Evolutionary conservation across 2,329 filamentous ascomycete species (phyloP), one percentile per base, ranked within the genome.

Genomic region (Fusarium sp.): DNA sequence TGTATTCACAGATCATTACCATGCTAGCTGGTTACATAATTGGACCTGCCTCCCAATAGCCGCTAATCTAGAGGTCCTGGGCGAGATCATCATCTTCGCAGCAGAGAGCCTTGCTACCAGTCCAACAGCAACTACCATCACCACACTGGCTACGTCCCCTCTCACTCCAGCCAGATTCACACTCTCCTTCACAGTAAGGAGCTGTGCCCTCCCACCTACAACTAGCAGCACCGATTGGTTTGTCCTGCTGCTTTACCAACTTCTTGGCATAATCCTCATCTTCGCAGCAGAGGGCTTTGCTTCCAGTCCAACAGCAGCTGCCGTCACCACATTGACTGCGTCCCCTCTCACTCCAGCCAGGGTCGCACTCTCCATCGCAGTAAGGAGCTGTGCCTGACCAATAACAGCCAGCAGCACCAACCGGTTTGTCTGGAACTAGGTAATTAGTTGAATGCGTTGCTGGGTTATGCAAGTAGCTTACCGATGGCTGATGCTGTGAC

Each of bases 31-130:
- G 4, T 14, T 4, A 10, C 8, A 20, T 6, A 8, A 10, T 6
- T 15, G 9, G 9, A 24, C 13, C 1, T 33, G 6, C 16, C 14
- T 20, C 13, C 2, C 13, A 3, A 15, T 5, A 36, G 3, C 9
- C 15, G 7, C 14, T 38, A 14, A 39, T 28, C n/a, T 54, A 54
- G 15, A 54, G 50, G 10, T 54, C 50, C 33, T 7, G 24, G 15
- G 0, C 2, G 2, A 4, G 11, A 18, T 22, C n/a, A 0, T n/a
- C 6, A 1, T 38, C 50, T 0, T 28, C 15, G 1, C 50, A 54
- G 20, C 50, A 54, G 4, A 18, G 11, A 9, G 33, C 33, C 11
- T 54, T 54, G 6, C 20, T 18, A 1, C 50, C 50, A 14, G 50
- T 54, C 50, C 50, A 54, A 54, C 50, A 39, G 24, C 50, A 54